Evolutionary conservation across 2,329 filamentous ascomycete genomes (phyloP), one percentile per base, ranked within the genome.

Genomic region (Colletotrichum gigasporum): DNA sequence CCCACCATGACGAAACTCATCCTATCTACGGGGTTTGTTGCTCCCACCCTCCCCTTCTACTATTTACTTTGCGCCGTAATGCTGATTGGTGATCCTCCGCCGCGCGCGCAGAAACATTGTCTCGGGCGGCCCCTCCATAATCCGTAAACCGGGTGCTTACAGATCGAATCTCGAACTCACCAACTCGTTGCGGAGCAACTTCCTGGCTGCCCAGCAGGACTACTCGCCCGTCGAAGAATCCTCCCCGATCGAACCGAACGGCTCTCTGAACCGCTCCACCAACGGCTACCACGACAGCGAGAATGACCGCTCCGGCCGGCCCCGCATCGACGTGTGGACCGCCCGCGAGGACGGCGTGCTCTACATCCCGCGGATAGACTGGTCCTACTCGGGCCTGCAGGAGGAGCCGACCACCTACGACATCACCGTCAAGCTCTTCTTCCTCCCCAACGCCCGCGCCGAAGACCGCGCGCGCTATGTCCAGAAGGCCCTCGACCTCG

Each of bases 401-500:
- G 96, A 99, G 74, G 94, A 97, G 70, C 84, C 91, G 24, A 83
- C 86, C 63, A 90, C 94, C 70, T 99, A 99, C 81, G 94, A 97
- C 74, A 94, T 97, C 72, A 97, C 95, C 1, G 90, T 96, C 66
- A 99, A 99, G 79, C 80, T 99, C 20, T 99, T 99, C 82, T 96
- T 96, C 78, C 85, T 98, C 26, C 91, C 93, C 1, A 87, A 86
- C 16, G 87, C 92, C 55, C 84, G 90, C 9, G 80, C 87, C 2
- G 83, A 84, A 16, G 80, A 88, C 68, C 88, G 95, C 64, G 87
- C 86, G 69, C 82, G 83, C 57, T 90, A 97, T 74, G 91, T 92
- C 8, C 80, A 85, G 58, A 91, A 96, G 73, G 95, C 96, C 1
- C 83, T 99, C 69, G 82, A 88, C 53, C 79, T 97, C 9, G 94